Evolutionary conservation across 148 eudicot genomes (phyloP), one percentile per base, ranked within the genome.

Genomic region (Chenopodium berlandieri): DNA sequence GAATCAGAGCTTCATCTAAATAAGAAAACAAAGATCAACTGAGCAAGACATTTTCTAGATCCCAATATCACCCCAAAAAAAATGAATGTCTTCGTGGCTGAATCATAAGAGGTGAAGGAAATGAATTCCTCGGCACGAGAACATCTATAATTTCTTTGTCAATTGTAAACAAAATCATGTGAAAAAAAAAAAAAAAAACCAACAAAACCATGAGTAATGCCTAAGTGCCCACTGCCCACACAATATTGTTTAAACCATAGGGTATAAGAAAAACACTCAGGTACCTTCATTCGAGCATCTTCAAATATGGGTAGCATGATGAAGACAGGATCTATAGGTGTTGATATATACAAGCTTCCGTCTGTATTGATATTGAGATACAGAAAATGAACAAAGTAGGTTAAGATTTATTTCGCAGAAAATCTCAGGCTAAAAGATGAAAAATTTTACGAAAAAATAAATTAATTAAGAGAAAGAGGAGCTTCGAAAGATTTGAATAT

Each of bases 301-400:
- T 90, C 92, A 84, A 97, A 97, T 79, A 97, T 82, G 25, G 99
- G 97, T 85, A 97, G 85, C 83, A 94, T 86, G 82, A 97, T 83
- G 80, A 97, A 97, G 73, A 97, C 92, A n/a, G 96, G 98, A 83
- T 94, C 99, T 77, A 97, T 86, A 58, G 98, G 98, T 77, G 99
- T 94, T 64, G 96, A 91, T 82, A 90, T 82, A 84, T 94, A 94
- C 56, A 97, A 82, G 82, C 99, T 81, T 63, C 98, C 98, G 85
- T 97, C 98, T 94, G 91, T 63, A 71, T 27, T 47, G 27, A 71
- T 25, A 78, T 27, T 80, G 67, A 80, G 71, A 72, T 66, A 54
- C 63, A 82, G 75, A 48, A 22, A 14, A 64, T 20, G 58, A 75
- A 37, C 2, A 71, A 71, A 71, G 74, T 47, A 54, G 60, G 17